phyloP scores from a whole-genome alignment of 2,329 filamentous ascomycete genomes.

The Lachnum nothofagi region DNA sequence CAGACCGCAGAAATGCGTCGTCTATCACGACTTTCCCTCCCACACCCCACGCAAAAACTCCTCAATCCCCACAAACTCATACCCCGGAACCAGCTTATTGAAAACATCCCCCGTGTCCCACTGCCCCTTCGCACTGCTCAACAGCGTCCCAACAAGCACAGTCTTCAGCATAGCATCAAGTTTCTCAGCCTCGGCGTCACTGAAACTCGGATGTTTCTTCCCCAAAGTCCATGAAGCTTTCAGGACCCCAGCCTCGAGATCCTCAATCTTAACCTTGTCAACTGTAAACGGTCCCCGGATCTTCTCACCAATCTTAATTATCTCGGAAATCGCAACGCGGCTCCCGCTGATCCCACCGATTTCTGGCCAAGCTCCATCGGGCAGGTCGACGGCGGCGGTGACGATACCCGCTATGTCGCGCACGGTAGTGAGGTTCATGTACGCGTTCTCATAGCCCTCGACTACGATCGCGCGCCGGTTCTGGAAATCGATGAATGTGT shows the following conservation, averaged over 20 bases:
- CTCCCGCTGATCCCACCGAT: slow-evolving; percentile 32
- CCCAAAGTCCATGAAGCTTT: slow-evolving; percentile 39
- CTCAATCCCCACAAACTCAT: slow-evolving; percentile 37
- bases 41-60: slow-evolving; percentile 36
- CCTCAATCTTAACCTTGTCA: slow-evolving; percentile 42
- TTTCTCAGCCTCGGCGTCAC: slow-evolving; percentile 30
- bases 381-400: slow-evolving; percentile 30
- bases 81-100: slow-evolving; percentile 42
- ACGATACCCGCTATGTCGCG: slow-evolving; percentile 40
- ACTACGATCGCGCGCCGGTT: slow-evolving; percentile 39
- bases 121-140: slow-evolving; percentile 38
- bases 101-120: slow-evolving; percentile 42
- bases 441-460: slow-evolving; percentile 36
- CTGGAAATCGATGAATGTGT: slow-evolving; percentile 31
- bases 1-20: too few relatives aligned
- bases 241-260: slow-evolving; percentile 42
- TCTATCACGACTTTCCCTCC: slow-evolving; percentile 20
- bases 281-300: slow-evolving; percentile 41
- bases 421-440: slow-evolving; percentile 42
- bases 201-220: slow-evolving; percentile 33
- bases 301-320: slow-evolving; percentile 37
- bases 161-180: slow-evolving; percentile 33
- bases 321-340: slow-evolving; percentile 23
- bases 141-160: slow-evolving; percentile 40
- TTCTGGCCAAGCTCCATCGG: slow-evolving; percentile 32